These are phyloP conservation scores for Hypsizygus ulmarius DNA, from an alignment of 1,284 basidiomycete species.

Conservation along the genomic window DNA sequence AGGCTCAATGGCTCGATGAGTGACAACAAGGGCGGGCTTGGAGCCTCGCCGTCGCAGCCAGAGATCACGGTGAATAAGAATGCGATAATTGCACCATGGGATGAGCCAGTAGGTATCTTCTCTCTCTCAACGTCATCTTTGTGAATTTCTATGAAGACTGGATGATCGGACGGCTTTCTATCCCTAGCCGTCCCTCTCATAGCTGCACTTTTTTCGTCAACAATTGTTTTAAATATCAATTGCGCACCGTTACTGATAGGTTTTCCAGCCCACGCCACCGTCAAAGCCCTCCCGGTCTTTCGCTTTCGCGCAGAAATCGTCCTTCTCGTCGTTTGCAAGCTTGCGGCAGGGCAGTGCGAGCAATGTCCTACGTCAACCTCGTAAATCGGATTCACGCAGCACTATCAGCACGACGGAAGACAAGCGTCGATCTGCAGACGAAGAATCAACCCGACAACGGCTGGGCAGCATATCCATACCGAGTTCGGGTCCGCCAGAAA, in stretches of 20 bases:
- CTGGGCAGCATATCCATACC: conserved; percentile 27
- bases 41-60: conserved; percentile 7
- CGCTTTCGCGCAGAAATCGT: conserved; percentile 38
- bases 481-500: conserved; percentile 3
- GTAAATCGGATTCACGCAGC: conserved; percentile 41
- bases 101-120: conserved; percentile 27
- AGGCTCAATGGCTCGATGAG: conserved; percentile 6
- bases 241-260: not conserved
- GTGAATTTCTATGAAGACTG: not conserved
- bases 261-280: conserved; percentile 34
- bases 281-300: conserved; percentile 31
- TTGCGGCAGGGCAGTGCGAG: conserved; percentile 32
- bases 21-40: conserved; percentile 4
- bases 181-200: not conserved
- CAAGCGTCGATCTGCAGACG: conserved; percentile 32
- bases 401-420: conserved; percentile 31
- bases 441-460: conserved; percentile 26
- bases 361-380: conserved; percentile 30
- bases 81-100: conserved; percentile 35
- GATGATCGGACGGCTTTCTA: not conserved
- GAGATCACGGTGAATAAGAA: conserved; percentile 23
- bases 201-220: conserved; percentile 8
- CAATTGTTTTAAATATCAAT: conserved; percentile 4
- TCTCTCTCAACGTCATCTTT: not conserved
- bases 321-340: conserved; percentile 37